These are phyloP conservation scores for Pseudohalonectria lignicola DNA, from an alignment of 2,329 filamentous ascomycete species.

Conservation along the genomic window DNA sequence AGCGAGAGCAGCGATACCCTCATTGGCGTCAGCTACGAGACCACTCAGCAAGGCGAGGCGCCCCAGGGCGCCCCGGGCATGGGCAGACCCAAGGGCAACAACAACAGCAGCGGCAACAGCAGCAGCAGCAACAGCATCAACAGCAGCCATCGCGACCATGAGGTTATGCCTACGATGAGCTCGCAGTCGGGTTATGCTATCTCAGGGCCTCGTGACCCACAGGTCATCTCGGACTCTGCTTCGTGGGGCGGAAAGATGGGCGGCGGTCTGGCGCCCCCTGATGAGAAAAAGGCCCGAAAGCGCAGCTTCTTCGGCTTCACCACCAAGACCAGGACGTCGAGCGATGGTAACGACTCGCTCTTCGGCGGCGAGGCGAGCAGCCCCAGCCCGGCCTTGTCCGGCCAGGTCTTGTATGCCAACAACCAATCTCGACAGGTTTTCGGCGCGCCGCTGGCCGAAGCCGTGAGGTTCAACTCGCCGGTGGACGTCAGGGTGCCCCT, in stretches of 20 bases:
- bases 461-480: conserved; percentile 71
- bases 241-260: conserved; percentile 75
- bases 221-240: conserved; percentile 72
- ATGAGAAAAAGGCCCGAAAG: conserved; percentile 77
- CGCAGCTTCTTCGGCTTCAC: conserved; percentile 63
- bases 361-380: conserved; percentile 35
- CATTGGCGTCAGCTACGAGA: conserved; percentile 48
- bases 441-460: conserved; percentile 74
- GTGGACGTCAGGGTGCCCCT: conserved; percentile 62
- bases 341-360: conserved; percentile 45
- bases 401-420: too few relatives aligned
- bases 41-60: conserved; percentile 38
- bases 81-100: too few relatives aligned
- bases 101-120: conserved; percentile 14
- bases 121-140: conserved; percentile 15
- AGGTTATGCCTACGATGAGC: conserved; percentile 21
- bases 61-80: conserved; percentile 29
- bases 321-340: conserved; percentile 42
- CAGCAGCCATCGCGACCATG: conserved; percentile 4
- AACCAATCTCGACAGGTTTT: conserved; percentile 78
- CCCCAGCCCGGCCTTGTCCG: conserved; percentile 21
- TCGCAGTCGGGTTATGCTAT: conserved; percentile 45
- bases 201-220: conserved; percentile 74
- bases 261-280: conserved; percentile 30
- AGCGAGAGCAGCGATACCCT: conserved; percentile 30